A percentile compares a stretch with the other conserved stretches of the same genome.
These are phyloP conservation scores for Dothideomycetidae sp. DNA, from an alignment of 2,329 filamentous ascomycete genomes.

Conservation along the genomic window DNA sequence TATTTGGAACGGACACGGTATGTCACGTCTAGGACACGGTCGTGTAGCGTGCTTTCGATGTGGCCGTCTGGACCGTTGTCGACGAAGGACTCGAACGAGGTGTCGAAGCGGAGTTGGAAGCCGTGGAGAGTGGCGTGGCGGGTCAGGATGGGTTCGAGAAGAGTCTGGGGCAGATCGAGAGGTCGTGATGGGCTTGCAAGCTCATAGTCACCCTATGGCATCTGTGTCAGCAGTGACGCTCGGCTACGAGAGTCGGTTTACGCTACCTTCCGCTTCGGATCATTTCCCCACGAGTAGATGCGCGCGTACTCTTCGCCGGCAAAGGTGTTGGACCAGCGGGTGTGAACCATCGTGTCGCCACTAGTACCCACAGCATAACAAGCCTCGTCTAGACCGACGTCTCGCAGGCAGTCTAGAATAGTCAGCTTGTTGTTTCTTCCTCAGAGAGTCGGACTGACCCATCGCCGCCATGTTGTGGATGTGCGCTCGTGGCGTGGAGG, in stretches of 20 bases:
- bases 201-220: constrained; percentile 25
- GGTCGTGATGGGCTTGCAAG: constrained; percentile 28
- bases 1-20: constrained; percentile 40
- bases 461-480: too few relatives aligned
- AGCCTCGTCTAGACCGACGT: constrained; percentile 30
- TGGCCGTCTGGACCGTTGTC: constrained; percentile 19
- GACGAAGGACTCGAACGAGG: constrained; percentile 22
- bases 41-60: constrained; percentile 25
- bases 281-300: constrained; percentile 30
- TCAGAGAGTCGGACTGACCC: too few relatives aligned
- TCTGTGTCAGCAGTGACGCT: not conserved
- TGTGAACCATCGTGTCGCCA: constrained; percentile 26
- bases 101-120: constrained; percentile 29
- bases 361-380: constrained; percentile 21
- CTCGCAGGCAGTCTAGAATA: constrained; percentile 37
- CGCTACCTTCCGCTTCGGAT: constrained; percentile 20
- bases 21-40: constrained; percentile 22
- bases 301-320: constrained; percentile 32
- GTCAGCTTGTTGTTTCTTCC: too few relatives aligned
- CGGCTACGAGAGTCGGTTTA: not conserved
- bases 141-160: constrained; percentile 30
- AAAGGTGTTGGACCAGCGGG: constrained; percentile 31
- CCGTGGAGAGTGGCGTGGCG: constrained; percentile 24
- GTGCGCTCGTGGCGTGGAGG: too few relatives aligned
- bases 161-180: constrained; percentile 31